Evolutionary conservation across 192 early-diverging fungal genomes (phyloP).

Genomic region (Glomus cerebriforme): DNA sequence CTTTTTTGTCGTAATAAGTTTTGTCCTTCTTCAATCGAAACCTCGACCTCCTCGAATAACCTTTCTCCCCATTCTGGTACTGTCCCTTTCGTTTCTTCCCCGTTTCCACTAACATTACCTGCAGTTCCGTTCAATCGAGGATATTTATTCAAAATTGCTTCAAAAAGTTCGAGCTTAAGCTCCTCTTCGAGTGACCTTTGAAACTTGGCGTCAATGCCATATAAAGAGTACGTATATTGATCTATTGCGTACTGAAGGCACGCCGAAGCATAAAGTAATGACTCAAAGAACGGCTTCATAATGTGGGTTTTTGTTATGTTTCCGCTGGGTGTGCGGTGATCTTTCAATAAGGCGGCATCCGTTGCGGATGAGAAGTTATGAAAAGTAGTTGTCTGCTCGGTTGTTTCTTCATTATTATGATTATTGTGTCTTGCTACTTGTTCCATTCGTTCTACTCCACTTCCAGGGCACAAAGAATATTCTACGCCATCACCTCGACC

Average conservation of each 20-base stretch:
- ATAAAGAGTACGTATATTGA: conserved; percentile 54
- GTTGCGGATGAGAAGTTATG: background rate
- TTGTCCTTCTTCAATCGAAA: conserved; percentile 15
- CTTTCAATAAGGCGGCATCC: background rate
- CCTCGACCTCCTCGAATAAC: conserved; percentile 15
- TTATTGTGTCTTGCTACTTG: background rate
- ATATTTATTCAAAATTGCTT: conserved; percentile 6
- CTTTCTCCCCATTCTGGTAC: conserved; percentile 27
- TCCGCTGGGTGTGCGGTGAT: background rate
- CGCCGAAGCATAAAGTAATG: conserved; percentile 34
- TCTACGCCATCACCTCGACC: conserved; percentile 29
- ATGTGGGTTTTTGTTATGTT: conserved; percentile 15
- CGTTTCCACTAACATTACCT: background rate
- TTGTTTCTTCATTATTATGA: background rate
- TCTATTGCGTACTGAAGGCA: conserved; percentile 56
- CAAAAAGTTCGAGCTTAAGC: conserved; percentile 37
- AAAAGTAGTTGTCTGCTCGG: background rate
- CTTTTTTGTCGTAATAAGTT: conserved; percentile 16
- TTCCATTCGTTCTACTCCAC: background rate
- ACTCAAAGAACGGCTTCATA: conserved; percentile 26
- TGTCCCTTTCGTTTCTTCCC: background rate
- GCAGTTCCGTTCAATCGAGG: conserved; percentile 25
- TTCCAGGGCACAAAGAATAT: conserved; percentile 27
- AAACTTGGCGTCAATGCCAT: conserved; percentile 45
- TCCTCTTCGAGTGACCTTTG: conserved; percentile 53